Evolutionary conservation across 805 yeast genomes (phyloP).

Genomic region (Wickerhamomyces strasburgensis): DNA sequence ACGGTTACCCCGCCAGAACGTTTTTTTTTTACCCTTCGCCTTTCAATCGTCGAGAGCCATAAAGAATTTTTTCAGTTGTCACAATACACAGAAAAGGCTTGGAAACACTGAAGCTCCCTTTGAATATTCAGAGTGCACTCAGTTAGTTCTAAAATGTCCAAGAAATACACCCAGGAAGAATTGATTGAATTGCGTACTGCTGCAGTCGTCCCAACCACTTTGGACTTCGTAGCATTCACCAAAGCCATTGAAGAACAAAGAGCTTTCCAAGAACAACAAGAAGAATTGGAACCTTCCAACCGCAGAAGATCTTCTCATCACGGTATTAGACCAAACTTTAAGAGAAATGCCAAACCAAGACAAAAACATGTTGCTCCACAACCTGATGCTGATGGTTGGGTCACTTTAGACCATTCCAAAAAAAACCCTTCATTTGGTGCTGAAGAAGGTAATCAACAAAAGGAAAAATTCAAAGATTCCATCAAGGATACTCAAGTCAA

Average conservation of each 20-base stretch:
- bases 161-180: slow-evolving; percentile 66
- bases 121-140: no score
- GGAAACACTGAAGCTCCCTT: no score
- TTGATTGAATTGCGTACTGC: slow-evolving; percentile 51
- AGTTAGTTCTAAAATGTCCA: slow-evolving; percentile 31
- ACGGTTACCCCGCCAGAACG: no score
- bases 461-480: slow-evolving; percentile 45
- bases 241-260: slow-evolving; percentile 63
- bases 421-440: slow-evolving; percentile 38
- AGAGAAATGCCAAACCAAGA: slow-evolving; percentile 41
- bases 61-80: slow-evolving; percentile 1
- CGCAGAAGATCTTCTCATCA: slow-evolving; percentile 55
- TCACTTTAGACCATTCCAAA: slow-evolving; percentile 46
- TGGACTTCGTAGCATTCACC: slow-evolving; percentile 60
- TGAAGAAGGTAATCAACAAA: slow-evolving; percentile 43
- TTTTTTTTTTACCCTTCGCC: no score
- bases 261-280: slow-evolving; percentile 36
- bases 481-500: slow-evolving; percentile 30
- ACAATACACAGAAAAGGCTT: no score
- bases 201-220: slow-evolving; percentile 56
- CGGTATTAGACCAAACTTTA: slow-evolving; percentile 47
- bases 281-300: slow-evolving; percentile 11
- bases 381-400: slow-evolving; percentile 83
- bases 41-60: neutral
- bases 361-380: slow-evolving; percentile 31